Base-by-base conservation (phyloP, 2,329 filamentous ascomycete species). In the Xylariaceae sp. region DNA sequence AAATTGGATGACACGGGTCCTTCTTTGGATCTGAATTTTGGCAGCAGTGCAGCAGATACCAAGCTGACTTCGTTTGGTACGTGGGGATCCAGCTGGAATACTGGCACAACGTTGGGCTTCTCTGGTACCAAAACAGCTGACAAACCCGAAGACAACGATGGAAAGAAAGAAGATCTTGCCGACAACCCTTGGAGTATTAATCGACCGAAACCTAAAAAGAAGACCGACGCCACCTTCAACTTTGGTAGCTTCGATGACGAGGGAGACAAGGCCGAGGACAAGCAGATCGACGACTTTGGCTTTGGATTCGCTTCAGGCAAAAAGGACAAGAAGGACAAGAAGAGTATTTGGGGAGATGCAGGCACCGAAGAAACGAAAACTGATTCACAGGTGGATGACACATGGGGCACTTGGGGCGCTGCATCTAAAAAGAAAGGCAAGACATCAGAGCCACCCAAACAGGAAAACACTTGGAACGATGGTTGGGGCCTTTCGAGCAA, bases 1-100 rank as follows among this genome's bases (percentile, higher is more conserved):
- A 86, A 82, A 59, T 67, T 89, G 22, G 78, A 83, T 56, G 82
- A 85, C 48, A 62, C 69, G 22, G 74, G 71, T n/a, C 79, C 81
- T 1, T 78, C 80, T 48, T 62, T 82, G 6, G 79, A 83, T 53
- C 62, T 82, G 12, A 77, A 73, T 52, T 76, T 83, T 58, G 77
- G 76, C 44, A 64, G 71, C n/a, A 68, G 63, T 22, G 62, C 65
- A 19, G 68, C 69, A 31, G 49, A 52, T 32, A 62, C 64, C n/a
- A 68, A 71, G 19, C 65, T 67, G 5, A 71, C 72, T 35, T 62
- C 68, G 3, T 76, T 86, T 58, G 76, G 81, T 43, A 69, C 73
- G 36, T 87, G 83, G 81, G 81, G 81, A 32, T 75, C 75, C 51
- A 78, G 73, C 56, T 85, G 82, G 80, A 73, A 68, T 53, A 75